Base-by-base conservation (phyloP, 73 alveolate species). In the Vitrella brassicaformis region DNA sequence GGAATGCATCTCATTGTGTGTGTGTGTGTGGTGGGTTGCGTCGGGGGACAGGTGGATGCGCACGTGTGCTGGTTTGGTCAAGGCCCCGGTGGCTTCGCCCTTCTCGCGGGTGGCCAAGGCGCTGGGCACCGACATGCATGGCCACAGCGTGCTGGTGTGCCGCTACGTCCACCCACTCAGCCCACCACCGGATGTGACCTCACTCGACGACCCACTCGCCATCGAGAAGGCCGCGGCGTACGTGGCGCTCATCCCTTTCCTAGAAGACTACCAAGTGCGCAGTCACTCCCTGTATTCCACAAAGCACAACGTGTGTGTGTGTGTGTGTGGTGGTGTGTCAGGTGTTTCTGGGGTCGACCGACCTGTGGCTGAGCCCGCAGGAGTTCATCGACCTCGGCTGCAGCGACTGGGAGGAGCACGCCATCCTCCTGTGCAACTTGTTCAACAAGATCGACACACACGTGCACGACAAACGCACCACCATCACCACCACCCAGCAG, bases 391-490 rank as follows among this genome's bases (percentile, higher is more conserved):
- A 80, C 74, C 78, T 89, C 46, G 92, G 95, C 0, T 91, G 90
- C 71, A 94, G 95, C 28, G 97, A 92, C 78, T 89, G 85, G 75
- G 97, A 92, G 78, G 97, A 92, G 75, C 97, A 92, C 79, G 94
- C 97, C 31, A 89, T 89, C 71, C 86, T 92, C 72, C 85, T 92
- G 71, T 92, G 97, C 81, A 89, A 89, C 84, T 92, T 86, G 78
- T 92, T 92, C 73, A 89, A 92, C 82, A 89, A 86, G 74, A 89
- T 92, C 27, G 97, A n/a, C n/a, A n/a, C n/a, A n/a, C n/a, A n/a
- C n/a, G n/a, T n/a, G n/a, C n/a, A n/a, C n/a, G n/a, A n/a, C n/a
- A n/a, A n/a, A n/a, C n/a, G n/a, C n/a, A n/a, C n/a, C n/a, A n/a
- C n/a, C n/a, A n/a, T n/a, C n/a, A n/a, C n/a, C n/a, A n/a, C n/a